These are phyloP conservation scores for Candolleomyces aberdarensis DNA, from an alignment of 768 basidiomycete genomes.

Conservation along the genomic window DNA sequence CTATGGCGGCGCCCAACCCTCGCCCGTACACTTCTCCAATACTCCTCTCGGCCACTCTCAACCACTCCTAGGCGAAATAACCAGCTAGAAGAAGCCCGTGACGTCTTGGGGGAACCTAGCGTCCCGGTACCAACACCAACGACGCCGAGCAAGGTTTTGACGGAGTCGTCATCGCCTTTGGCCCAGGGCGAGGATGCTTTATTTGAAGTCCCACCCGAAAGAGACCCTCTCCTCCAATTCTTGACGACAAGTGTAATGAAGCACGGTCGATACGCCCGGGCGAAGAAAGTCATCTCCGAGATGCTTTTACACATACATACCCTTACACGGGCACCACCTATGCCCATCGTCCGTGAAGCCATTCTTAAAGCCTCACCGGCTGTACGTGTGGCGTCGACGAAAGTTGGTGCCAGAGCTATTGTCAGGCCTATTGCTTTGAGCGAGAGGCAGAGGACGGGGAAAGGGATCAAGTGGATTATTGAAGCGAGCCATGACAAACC, in stretches of 20 bases:
- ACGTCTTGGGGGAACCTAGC: background rate
- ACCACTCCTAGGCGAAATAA: background rate
- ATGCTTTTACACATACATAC: conserved; percentile 72
- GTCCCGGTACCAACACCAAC: conserved; percentile 5
- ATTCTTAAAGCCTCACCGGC: conserved; percentile 67
- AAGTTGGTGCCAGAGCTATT: conserved; percentile 62
- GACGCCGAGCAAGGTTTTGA: conserved; percentile 11
- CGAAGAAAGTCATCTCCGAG: conserved; percentile 51
- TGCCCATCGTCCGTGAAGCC: conserved; percentile 77
- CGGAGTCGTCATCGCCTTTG: conserved; percentile 12
- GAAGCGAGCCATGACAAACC: conserved; percentile 54
- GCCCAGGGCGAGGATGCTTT: conserved; percentile 9
- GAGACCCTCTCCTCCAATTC: conserved; percentile 72
- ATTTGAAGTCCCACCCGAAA: conserved; percentile 66
- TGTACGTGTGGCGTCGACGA: conserved; percentile 57
- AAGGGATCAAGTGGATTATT: conserved; percentile 71
- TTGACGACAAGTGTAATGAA: conserved; percentile 59
- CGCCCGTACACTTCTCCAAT: conserved; percentile 12
- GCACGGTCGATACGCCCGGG: conserved; percentile 63
- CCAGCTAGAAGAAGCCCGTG: background rate
- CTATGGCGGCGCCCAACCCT: conserved; percentile 16
- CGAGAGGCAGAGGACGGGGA: conserved; percentile 75
- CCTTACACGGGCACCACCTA: conserved; percentile 71
- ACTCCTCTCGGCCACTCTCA: conserved; percentile 7
- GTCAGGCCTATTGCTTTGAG: conserved; percentile 67